A percentile compares a stretch with the other conserved stretches of the same genome.
Evolutionary conservation across 805 yeast genomes (phyloP).

Genomic region (Ogataea chonburiensis): DNA sequence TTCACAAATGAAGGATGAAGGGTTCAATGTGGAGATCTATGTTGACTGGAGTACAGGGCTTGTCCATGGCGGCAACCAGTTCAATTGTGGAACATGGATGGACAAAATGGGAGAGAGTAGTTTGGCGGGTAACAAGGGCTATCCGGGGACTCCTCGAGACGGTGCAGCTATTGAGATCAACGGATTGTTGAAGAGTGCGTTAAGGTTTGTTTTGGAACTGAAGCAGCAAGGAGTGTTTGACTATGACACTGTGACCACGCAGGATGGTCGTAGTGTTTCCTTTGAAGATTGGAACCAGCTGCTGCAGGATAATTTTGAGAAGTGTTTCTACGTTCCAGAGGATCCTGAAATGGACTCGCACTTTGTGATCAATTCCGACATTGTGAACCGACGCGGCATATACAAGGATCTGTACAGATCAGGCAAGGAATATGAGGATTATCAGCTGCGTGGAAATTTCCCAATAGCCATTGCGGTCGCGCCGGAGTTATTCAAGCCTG

Average conservation of each 20-base stretch:
- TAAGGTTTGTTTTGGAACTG: conserved; percentile 73
- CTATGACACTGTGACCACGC: conserved; percentile 53
- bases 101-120: conserved; percentile 98
- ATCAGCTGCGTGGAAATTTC: conserved; percentile 89
- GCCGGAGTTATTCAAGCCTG: conserved; percentile 77
- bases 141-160: conserved; percentile 96
- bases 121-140: conserved; percentile 80
- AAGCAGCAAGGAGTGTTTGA: conserved; percentile 54
- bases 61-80: conserved; percentile 86
- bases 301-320: conserved; percentile 73
- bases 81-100: conserved; percentile 99
- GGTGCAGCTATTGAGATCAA: conserved; percentile 95
- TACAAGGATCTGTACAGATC: conserved; percentile 83
- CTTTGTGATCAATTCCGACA: conserved; percentile 57
- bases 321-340: conserved; percentile 71
- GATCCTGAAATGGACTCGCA: conserved; percentile 58
- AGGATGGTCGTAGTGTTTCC: conserved; percentile 54
- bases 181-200: conserved; percentile 80
- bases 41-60: conserved; percentile 92
- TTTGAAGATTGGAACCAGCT: conserved; percentile 72
- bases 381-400: conserved; percentile 88
- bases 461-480: conserved; percentile 93
- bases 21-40: conserved; percentile 76
- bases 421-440: conserved; percentile 90
- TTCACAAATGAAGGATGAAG: conserved; percentile 88